Evolutionary conservation across 2,329 filamentous ascomycete genomes (phyloP).

Genomic region (Tolypocladium cylindrosporum): DNA sequence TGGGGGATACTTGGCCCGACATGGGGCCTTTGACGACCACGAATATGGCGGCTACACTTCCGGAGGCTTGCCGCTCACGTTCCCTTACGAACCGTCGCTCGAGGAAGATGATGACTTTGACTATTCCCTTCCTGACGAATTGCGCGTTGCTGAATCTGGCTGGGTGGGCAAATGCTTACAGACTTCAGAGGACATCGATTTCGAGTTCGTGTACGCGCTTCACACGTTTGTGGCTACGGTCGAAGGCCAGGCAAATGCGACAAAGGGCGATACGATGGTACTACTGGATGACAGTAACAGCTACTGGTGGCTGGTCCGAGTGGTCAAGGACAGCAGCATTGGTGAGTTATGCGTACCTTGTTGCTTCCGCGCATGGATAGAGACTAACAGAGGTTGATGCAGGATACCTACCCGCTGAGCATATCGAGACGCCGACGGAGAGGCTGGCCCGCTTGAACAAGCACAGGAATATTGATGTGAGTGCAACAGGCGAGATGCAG

Average conservation of each 20-base stretch:
- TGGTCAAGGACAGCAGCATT: constrained; percentile 97
- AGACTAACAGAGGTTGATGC: constrained; percentile 6
- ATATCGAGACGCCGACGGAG: constrained; percentile 97
- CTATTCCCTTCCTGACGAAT: constrained; percentile 43
- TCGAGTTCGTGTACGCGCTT: constrained; percentile 96
- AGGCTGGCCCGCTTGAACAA: constrained; percentile 90
- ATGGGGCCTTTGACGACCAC: not conserved
- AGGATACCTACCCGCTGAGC: constrained; percentile 95
- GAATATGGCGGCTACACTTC: constrained; percentile 10
- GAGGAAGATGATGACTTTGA: constrained; percentile 54
- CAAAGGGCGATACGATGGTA: constrained; percentile 98
- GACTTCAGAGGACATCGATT: constrained; percentile 96
- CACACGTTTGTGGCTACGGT: constrained; percentile 98
- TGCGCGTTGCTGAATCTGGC: constrained; percentile 58
- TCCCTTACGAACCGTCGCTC: constrained; percentile 34
- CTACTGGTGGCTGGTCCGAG: constrained; percentile 97
- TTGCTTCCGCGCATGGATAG: constrained; percentile 6
- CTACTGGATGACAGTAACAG: constrained; percentile 97
- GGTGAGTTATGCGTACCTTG: constrained; percentile 30
- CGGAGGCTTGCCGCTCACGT: constrained; percentile 21
- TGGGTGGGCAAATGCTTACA: constrained; percentile 82
- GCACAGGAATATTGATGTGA: constrained; percentile 92
- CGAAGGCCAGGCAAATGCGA: constrained; percentile 95
- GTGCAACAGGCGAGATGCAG: constrained; percentile 19
- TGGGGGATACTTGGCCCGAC: not conserved